Conservation (phyloP, 208 protist species). For the Trypanosoma boissoni region DNA sequence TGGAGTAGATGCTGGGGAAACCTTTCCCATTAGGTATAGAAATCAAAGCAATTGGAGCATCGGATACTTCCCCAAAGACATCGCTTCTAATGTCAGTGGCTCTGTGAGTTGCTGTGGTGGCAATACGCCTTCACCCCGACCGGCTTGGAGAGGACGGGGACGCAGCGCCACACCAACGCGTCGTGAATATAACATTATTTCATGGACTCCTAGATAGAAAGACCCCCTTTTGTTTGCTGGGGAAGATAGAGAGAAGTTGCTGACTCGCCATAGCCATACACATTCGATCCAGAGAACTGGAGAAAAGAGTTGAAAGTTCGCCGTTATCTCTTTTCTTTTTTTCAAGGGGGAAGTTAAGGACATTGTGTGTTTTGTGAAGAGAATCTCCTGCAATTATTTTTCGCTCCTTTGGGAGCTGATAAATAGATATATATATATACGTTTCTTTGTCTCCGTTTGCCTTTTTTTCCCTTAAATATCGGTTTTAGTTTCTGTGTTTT, state of each 20-base stretch:
- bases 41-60: conserved; percentile 50
- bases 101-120: background rate
- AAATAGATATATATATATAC: too few relatives aligned
- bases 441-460: too few relatives aligned
- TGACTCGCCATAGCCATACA: background rate
- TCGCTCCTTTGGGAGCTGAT: too few relatives aligned
- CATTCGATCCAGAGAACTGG: too few relatives aligned
- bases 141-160: conserved; percentile 37
- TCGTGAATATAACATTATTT: conserved; percentile 70
- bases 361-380: too few relatives aligned
- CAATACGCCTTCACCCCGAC: conserved; percentile 4
- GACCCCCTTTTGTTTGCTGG: background rate
- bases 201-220: conserved; percentile 35
- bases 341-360: too few relatives aligned
- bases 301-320: too few relatives aligned
- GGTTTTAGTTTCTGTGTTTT: conserved; percentile 8
- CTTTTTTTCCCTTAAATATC: background rate
- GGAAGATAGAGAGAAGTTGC: background rate
- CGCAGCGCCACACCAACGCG: conserved; percentile 24
- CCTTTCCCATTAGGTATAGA: conserved; percentile 21
- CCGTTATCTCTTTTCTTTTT: too few relatives aligned
- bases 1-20: conserved; percentile 25
- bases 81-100: background rate
- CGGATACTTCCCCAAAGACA: background rate
- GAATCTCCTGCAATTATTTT: too few relatives aligned